Base-by-base conservation (phyloP, 495 filamentous ascomycete species). In the Xylaria sp. region DNA sequence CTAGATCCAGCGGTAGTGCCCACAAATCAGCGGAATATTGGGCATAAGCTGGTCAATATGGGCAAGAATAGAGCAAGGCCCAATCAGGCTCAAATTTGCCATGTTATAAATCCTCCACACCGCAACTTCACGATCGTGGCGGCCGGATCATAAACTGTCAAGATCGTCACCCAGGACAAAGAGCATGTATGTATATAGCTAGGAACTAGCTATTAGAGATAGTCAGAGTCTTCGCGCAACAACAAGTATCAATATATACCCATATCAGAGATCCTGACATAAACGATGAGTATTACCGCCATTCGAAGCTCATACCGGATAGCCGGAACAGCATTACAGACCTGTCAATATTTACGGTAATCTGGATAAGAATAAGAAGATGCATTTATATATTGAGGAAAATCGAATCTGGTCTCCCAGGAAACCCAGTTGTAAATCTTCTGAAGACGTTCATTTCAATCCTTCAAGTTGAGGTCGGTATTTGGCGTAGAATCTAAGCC, bases 81-180 rank as follows among this genome's bases (percentile, higher is more conserved):
- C 19, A 24, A 61, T 41, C 43, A n/a, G 43, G 58, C 50, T 53
- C 8, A 55, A 31, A 11, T 37, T 59, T 59, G 31, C 55, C 55
- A 9, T 37, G 15, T 57, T 31, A 8, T 37, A n/a, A n/a, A 59
- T 37, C 5, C 33, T n/a, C 17, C 19, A 37, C 19, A 9, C 55
- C 9, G 17, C 31, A 59, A 6, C 31, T 19, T 35, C 7, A 59
- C 57, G 33, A 21, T 12, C 1, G 57, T n/a, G 31, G n/a, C 57
- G 8, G 24, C 19, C 3, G 33, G 33, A 8, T 14, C 33, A 21
- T 37, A 0, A n/a, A n/a, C n/a, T n/a, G n/a, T n/a, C n/a, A n/a
- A n/a, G n/a, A n/a, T n/a, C n/a, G n/a, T n/a, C n/a, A n/a, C n/a
- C n/a, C n/a, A n/a, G n/a, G n/a, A n/a, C n/a, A n/a, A n/a, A n/a